A percentile compares a stretch with the other conserved stretches of the same genome.
Evolutionary conservation across 805 yeast species (phyloP).

Genomic region (Lipomyces yamanashiensis): DNA sequence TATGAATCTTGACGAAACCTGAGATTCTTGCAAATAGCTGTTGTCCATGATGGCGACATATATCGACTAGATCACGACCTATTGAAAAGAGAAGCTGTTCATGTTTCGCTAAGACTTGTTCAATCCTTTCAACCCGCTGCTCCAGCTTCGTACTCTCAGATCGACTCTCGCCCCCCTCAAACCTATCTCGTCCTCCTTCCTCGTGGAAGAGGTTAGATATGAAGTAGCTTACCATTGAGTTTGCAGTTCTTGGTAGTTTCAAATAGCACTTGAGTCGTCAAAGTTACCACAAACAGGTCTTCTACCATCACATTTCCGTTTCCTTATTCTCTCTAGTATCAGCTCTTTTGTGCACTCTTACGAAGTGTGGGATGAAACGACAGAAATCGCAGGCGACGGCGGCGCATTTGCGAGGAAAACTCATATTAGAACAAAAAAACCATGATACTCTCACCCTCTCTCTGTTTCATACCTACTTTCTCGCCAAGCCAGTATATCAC

Average conservation of each 20-base stretch:
- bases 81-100: conserved; percentile 4
- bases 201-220: neutral
- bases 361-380: conserved; percentile 10
- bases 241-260: conserved; percentile 14
- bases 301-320: conserved; percentile 16
- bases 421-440: neutral
- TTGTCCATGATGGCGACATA: neutral
- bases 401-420: conserved; percentile 9
- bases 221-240: conserved; percentile 4
- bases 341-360: neutral
- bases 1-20: neutral
- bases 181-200: neutral
- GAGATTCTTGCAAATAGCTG: neutral
- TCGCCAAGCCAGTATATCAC: too few species aligned
- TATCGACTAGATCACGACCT: neutral
- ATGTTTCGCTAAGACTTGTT: neutral
- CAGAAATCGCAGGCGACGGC: conserved; percentile 14
- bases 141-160: neutral
- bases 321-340: neutral
- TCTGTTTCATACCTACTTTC: too few species aligned
- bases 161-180: neutral
- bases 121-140: conserved; percentile 1
- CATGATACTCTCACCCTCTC: neutral
- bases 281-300: conserved; percentile 13
- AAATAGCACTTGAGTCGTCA: neutral